Base-by-base conservation (phyloP, 2,329 filamentous ascomycete species). In the Exophiala bonariae region DNA sequence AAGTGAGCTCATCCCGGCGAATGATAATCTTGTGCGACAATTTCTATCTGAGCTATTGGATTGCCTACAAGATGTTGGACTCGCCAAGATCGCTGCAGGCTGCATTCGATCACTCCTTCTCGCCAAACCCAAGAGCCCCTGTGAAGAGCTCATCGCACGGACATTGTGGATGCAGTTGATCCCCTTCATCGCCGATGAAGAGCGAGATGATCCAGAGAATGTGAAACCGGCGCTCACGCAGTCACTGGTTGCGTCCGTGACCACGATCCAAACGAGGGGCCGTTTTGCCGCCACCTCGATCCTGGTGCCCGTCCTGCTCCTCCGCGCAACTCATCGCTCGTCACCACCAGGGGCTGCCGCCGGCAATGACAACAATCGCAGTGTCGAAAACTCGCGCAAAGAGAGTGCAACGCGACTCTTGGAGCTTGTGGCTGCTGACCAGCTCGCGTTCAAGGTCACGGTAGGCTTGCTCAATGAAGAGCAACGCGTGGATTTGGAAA, bases 101-200 rank as follows among this genome's bases (percentile, higher is more conserved):
- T 99, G 93, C 67, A 82, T 92, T 57, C 83, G 91, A 47, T 93
- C 90, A 6, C 78, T 97, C 6, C 76, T 97, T 22, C 72, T 96
- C 74, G 79, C 43, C 59, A 70, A 57, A 72, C 80, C 41, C 73
- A 82, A 55, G 79, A 84, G 50, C 57, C 63, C 76, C 1, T 83
- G 87, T 16, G 85, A 90, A 62, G 80, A 89, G 58, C 82, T 79
- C 50, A 84, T 97, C 41, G 80, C 85, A 2, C 80, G 87, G 41
- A 84, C 86, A 56, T 73, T 96, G 40, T 75, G 92, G 40, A 87
- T 89, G 1, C 82, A 84, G 14, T 75, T 95, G 16, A 73, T 97
- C 38, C 73, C 78, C 11, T 97, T 96, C 67, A 76, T 90, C 5
- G 80, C 83, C 28, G 56, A 63, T 9, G 80, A 79, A 2, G 79